A percentile compares a stretch with the other conserved stretches of the same genome.
These are phyloP conservation scores for Aspergillus fumigatus DNA, from an alignment of 2,329 filamentous ascomycete species.

Conservation along the genomic window DNA sequence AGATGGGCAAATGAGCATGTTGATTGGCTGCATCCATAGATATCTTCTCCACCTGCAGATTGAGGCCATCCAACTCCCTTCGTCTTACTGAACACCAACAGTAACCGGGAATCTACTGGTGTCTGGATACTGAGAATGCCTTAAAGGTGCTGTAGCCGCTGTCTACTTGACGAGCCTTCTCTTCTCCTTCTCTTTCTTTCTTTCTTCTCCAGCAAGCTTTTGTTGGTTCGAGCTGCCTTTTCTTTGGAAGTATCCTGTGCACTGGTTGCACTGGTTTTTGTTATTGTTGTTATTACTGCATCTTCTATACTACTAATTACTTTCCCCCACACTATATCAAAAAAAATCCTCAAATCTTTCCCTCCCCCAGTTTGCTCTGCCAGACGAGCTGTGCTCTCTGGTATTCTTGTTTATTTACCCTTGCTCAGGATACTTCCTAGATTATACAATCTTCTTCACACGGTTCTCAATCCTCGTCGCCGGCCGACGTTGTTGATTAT, in stretches of 20 bases:
- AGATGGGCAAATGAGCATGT: background rate
- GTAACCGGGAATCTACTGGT: background rate
- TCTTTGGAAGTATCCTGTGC: conserved; percentile 42
- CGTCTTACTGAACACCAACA: background rate
- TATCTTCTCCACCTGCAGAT: background rate
- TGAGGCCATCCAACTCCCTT: background rate
- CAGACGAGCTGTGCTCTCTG: conserved; percentile 36
- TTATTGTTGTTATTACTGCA: conserved; percentile 39
- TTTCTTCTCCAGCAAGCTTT: conserved; percentile 60
- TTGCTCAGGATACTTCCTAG: conserved; percentile 23
- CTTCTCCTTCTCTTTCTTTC: conserved; percentile 34
- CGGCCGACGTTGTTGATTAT: conserved; percentile 28
- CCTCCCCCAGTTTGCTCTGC: conserved; percentile 5
- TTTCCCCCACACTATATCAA: conserved; percentile 11
- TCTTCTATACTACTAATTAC: conserved; percentile 21
- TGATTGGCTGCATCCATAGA: background rate
- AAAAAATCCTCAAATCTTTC: conserved; percentile 35
- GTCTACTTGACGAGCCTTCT: conserved; percentile 5
- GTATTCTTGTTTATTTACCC: conserved; percentile 27
- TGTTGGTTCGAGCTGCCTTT: conserved; percentile 38
- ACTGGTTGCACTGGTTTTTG: conserved; percentile 44
- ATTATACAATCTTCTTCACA: conserved; percentile 19
- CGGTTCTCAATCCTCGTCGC: conserved; percentile 24
- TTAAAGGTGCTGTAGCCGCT: conserved; percentile 19
- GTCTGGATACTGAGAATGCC: background rate